Evolutionary conservation across 441 rosid species (phyloP).

Genomic region (Populus tomentosa): DNA sequence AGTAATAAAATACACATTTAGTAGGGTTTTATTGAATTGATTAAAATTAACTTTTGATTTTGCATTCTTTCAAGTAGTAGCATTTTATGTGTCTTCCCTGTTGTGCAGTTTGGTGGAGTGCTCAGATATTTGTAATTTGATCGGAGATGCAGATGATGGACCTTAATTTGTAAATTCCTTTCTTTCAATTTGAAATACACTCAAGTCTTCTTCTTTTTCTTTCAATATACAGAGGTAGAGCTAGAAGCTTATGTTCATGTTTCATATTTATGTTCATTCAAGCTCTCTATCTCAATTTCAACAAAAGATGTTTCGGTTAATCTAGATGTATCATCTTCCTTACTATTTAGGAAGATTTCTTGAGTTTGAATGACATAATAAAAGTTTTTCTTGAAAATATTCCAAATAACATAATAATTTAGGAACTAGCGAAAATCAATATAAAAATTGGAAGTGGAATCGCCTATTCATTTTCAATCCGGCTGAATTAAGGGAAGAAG

Average conservation of each 20-base stretch:
- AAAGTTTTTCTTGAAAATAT: background rate
- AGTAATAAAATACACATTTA: background rate
- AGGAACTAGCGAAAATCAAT: background rate
- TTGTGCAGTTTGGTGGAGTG: slow-evolving; percentile 88
- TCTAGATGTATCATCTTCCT: no score
- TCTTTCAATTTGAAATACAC: background rate
- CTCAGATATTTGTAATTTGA: slow-evolving; percentile 85
- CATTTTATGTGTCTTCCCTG: background rate
- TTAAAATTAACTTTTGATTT: background rate
- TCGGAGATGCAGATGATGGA: slow-evolving; percentile 73
- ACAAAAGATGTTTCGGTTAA: background rate
- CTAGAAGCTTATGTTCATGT: background rate
- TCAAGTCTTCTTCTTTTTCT: background rate
- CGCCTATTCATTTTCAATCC: no score
- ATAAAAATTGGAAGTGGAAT: no score
- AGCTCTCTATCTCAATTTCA: background rate
- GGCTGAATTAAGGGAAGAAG: no score
- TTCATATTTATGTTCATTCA: background rate
- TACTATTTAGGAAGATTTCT: no score
- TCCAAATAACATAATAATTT: background rate
- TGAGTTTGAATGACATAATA: background rate
- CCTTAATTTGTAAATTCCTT: slow-evolving; percentile 30
- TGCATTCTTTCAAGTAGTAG: background rate
- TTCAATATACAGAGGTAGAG: background rate
- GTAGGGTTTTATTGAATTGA: background rate